Base-by-base conservation (phyloP, 1,139 yeast genomes). In the Suhomyces wounanorum region DNA sequence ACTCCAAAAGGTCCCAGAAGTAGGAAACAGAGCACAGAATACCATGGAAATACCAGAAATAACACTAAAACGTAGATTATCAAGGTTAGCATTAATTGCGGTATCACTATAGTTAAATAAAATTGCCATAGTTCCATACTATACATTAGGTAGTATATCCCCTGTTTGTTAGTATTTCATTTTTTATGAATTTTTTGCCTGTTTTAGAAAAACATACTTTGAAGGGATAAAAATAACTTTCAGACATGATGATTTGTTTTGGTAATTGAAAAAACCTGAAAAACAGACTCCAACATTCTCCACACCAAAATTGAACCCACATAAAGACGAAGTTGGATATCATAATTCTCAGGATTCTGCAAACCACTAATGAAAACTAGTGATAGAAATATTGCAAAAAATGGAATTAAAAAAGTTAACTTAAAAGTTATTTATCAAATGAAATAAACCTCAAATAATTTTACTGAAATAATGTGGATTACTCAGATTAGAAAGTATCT, bases 1-100 rank as follows among this genome's bases (percentile, higher is more conserved):
- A 83, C 47, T 1, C 87, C 84, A 4, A 80, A 65, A 0, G 87
- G 82, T 0, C 89, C 85, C 51, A 79, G 73, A 46, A 83, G 64
- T n/a, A 81, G 60, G 4, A 78, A 56, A 2, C 82, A 75, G 2
- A 82, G 50, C 1, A 74, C 62, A 1, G 82, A 78, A 51, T 78
- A 76, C 10, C 77, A 63, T 0, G 87, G 86, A 58, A 77, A 82
- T 16, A 80, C 63, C 31, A 71, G 60, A 11, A 73, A 47, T 56
- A 62, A 75, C 55, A 76, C 67, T 4, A 72, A 48, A 1, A 70
- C 44, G 53, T 82, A 81, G 0, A 84, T 75, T 5, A 69, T 49
- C 13, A 69, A 50, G 2, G 81, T 69, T 1, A 85, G 66, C 0
- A 79, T 35, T 4, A 83, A 38, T 45, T 60, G 62, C 1, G 89